Conservation (phyloP, 1,139 yeast genomes). For the Blastobotrys malaysiensis region DNA sequence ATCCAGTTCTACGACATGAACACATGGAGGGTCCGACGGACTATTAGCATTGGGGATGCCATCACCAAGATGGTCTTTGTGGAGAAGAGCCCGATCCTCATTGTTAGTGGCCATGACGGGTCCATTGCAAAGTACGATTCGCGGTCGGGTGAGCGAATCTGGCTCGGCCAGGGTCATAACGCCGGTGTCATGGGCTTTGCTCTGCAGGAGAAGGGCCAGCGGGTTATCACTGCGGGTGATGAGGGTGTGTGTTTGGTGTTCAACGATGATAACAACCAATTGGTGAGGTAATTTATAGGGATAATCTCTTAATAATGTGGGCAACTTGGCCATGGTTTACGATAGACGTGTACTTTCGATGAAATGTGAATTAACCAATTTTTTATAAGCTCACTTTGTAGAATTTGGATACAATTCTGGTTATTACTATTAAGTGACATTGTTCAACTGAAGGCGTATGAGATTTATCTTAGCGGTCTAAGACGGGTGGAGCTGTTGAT, state of each 20-base stretch:
- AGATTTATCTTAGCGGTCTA: too few relatives aligned
- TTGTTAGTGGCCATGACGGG: constrained; percentile 82
- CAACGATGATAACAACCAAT: constrained; percentile 25
- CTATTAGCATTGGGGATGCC: constrained; percentile 68
- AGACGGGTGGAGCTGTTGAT: too few relatives aligned
- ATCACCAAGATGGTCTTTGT: constrained; percentile 75
- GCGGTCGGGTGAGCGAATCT: constrained; percentile 70
- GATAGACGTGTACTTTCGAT: too few relatives aligned
- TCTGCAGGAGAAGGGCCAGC: constrained; percentile 54
- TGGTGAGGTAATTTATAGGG: constrained; percentile 3
- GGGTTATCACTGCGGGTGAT: constrained; percentile 92
- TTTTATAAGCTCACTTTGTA: too few relatives aligned
- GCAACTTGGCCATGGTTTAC: too few relatives aligned
- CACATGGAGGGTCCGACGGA: constrained; percentile 80
- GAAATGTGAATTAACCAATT: too few relatives aligned
- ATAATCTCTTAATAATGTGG: too few relatives aligned
- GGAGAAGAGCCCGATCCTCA: constrained; percentile 49
- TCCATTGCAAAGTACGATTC: constrained; percentile 83
- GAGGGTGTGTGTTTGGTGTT: constrained; percentile 89
- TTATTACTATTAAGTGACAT: too few relatives aligned
- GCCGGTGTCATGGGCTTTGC: constrained; percentile 90
- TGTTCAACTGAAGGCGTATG: too few relatives aligned
- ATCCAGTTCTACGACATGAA: constrained; percentile 73
- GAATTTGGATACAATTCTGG: too few relatives aligned
- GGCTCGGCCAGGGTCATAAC: constrained; percentile 84